Conservation (phyloP, 2,329 filamentous ascomycete genomes). For the Aspergillus arachidicola region DNA sequence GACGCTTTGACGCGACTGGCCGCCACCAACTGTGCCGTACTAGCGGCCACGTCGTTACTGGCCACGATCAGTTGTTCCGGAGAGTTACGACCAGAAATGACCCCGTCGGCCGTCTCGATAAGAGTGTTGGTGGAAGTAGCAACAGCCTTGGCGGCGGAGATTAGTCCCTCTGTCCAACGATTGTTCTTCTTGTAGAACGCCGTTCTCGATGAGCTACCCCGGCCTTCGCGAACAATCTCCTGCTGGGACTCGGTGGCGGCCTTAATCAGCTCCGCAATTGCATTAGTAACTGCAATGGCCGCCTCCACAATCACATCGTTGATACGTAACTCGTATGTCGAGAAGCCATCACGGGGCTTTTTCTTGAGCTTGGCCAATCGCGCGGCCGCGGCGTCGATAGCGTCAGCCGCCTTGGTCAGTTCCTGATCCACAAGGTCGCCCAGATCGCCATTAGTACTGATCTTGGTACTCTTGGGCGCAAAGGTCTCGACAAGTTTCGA, state of each 20-base stretch:
- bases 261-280: slow-evolving; percentile 92
- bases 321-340: slow-evolving; percentile 93
- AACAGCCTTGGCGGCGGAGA: slow-evolving; percentile 95
- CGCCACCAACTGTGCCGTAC: slow-evolving; percentile 93
- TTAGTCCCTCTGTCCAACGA: slow-evolving; percentile 96
- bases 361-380: slow-evolving; percentile 90
- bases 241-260: slow-evolving; percentile 90
- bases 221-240: slow-evolving; percentile 93
- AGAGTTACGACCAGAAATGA: slow-evolving; percentile 86
- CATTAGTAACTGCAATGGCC: slow-evolving; percentile 88
- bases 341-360: slow-evolving; percentile 94
- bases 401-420: slow-evolving; percentile 89
- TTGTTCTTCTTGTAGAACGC: slow-evolving; percentile 99
- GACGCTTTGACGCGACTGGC: slow-evolving; percentile 94
- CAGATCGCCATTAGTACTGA: slow-evolving; percentile 78
- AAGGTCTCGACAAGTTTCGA: slow-evolving; percentile 93
- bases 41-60: slow-evolving; percentile 94
- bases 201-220: slow-evolving; percentile 81
- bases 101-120: slow-evolving; percentile 96
- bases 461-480: slow-evolving; percentile 81
- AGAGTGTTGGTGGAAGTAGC: slow-evolving; percentile 90
- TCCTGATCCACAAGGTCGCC: slow-evolving; percentile 92
- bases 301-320: slow-evolving; percentile 94
- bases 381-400: slow-evolving; percentile 88
- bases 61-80: slow-evolving; percentile 97